These are phyloP conservation scores for Mortierella polycephala DNA, from an alignment of 371 early-diverging fungal species.

Conservation along the genomic window DNA sequence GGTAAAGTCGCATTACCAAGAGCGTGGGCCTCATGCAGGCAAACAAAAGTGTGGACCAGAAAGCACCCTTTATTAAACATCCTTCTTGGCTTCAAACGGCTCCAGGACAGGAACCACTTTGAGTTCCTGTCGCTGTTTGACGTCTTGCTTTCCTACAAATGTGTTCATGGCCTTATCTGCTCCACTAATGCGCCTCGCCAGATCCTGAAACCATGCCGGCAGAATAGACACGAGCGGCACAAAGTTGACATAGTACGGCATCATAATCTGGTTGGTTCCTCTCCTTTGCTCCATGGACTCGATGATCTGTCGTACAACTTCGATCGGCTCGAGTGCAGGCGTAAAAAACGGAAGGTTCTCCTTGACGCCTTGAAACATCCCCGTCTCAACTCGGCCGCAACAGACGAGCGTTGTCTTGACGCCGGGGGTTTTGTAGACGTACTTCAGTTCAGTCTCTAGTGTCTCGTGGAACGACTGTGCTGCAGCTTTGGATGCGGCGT, in stretches of 20 bases:
- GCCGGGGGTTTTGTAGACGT: slow-evolving; percentile 45
- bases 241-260: slow-evolving; percentile 59
- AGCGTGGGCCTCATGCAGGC: too few relatives aligned
- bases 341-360: slow-evolving; percentile 59
- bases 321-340: slow-evolving; percentile 55
- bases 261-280: slow-evolving; percentile 53
- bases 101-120: too few relatives aligned
- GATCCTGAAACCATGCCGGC: slow-evolving; percentile 55
- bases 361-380: slow-evolving; percentile 64
- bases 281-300: slow-evolving; percentile 53
- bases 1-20: too few relatives aligned
- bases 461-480: slow-evolving; percentile 62
- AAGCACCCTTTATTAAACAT: too few relatives aligned
- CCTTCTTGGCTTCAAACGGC: too few relatives aligned
- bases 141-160: slow-evolving; percentile 28
- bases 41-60: too few relatives aligned
- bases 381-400: slow-evolving; percentile 64
- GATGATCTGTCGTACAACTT: slow-evolving; percentile 59
- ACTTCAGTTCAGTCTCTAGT: slow-evolving; percentile 65
- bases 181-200: slow-evolving; percentile 28
- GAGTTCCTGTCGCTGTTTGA: neutral
- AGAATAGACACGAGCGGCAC: slow-evolving; percentile 55
- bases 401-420: slow-evolving; percentile 56
- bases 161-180: slow-evolving; percentile 43
- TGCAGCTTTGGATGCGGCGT: slow-evolving; percentile 70